phyloP scores from a whole-genome alignment of 1,284 basidiomycete genomes.

The Gymnopus androsaceus region DNA sequence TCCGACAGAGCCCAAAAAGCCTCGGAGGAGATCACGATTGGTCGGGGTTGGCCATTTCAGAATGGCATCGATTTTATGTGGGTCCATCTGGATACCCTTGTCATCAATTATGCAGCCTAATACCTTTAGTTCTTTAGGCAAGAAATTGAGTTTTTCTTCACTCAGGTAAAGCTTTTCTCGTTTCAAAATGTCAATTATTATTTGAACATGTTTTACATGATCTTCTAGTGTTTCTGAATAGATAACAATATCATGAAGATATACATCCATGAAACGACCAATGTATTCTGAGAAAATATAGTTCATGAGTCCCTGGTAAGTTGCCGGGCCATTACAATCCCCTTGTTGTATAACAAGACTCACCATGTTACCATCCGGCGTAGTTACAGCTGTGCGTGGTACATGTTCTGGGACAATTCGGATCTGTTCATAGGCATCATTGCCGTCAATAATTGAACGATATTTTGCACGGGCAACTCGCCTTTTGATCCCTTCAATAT shows the following conservation, averaged over 20 bases:
- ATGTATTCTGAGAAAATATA: conserved; percentile 28
- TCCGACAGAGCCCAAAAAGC: no score
- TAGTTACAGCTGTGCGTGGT: conserved; percentile 20
- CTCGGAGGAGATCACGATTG: no score
- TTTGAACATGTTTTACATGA: conserved; percentile 28
- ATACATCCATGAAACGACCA: conserved; percentile 31
- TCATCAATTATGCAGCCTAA: conserved; percentile 29
- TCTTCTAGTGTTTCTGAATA: conserved; percentile 30
- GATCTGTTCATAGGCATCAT: no score
- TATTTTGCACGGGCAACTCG: conserved; percentile 31
- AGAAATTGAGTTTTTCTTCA: conserved; percentile 28
- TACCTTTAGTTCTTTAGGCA: conserved; percentile 24
- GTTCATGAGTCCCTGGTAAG: conserved; percentile 29
- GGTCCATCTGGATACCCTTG: conserved; percentile 23
- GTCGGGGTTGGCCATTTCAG: conserved; percentile 23
- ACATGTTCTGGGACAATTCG: conserved; percentile 31
- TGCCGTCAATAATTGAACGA: conserved; percentile 25
- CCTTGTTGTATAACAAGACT: conserved; percentile 31
- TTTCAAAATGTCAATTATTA: conserved; percentile 25
- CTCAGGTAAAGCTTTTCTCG: conserved; percentile 29
- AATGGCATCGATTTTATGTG: neutral
- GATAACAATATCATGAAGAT: conserved; percentile 33
- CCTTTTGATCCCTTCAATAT: conserved; percentile 25
- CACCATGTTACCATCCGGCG: conserved; percentile 33
- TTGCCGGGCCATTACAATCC: conserved; percentile 31